These are phyloP conservation scores for Diaporthe sp. DNA, from an alignment of 2,329 filamentous ascomycete genomes.

Conservation along the genomic window DNA sequence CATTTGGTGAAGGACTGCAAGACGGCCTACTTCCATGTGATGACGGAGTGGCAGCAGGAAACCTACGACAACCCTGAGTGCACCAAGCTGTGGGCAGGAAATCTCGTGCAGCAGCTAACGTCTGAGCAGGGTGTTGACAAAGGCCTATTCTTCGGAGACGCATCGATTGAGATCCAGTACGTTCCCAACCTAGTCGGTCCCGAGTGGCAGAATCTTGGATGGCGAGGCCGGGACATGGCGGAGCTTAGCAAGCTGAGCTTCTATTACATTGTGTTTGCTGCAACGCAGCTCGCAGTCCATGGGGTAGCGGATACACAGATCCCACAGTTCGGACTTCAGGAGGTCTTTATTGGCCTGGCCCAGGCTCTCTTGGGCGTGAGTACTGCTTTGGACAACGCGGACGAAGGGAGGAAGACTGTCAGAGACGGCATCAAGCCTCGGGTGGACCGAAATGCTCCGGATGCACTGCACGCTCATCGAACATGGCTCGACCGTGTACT, in stretches of 20 bases:
- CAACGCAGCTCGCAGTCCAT: not conserved
- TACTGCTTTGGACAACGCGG: conserved; percentile 8
- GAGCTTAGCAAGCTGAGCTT: conserved; percentile 26
- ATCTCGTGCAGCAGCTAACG: conserved; percentile 10
- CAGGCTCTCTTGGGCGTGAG: conserved; percentile 19
- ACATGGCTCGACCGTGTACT: conserved; percentile 1
- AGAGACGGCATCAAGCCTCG: not conserved
- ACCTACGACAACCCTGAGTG: not conserved
- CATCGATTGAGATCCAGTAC: not conserved
- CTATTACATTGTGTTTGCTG: conserved; percentile 15
- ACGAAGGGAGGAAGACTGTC: not conserved
- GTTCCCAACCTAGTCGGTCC: not conserved
- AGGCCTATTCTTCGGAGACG: not conserved
- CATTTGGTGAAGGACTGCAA: not conserved
- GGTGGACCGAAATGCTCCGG: not conserved
- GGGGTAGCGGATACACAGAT: not conserved
- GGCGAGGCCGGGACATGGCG: not conserved
- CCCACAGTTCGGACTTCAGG: not conserved
- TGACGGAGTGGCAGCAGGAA: conserved; percentile 25
- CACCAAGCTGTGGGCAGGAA: conserved; percentile 4
- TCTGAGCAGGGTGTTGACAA: not conserved
- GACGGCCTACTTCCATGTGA: conserved; percentile 27
- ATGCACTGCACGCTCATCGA: not conserved
- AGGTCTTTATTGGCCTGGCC: not conserved
- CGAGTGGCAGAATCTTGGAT: not conserved